phyloP scores from a whole-genome alignment of 106 monocot genomes.

The Apostasia shenzhenica region DNA sequence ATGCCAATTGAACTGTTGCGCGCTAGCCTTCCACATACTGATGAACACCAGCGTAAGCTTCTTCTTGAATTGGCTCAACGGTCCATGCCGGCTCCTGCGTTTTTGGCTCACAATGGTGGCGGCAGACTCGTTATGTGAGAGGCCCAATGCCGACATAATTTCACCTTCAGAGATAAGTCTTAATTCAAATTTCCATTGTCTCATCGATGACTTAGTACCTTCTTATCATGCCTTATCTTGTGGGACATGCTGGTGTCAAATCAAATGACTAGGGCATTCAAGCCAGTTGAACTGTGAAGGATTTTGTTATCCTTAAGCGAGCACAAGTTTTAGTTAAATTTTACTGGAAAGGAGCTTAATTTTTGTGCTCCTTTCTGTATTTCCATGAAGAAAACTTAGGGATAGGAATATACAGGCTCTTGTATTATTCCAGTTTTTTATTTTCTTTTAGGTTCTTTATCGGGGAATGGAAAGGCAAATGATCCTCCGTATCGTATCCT shows the following conservation, averaged over 20 bases:
- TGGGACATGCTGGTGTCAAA: neutral
- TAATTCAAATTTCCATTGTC: neutral
- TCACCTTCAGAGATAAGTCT: neutral
- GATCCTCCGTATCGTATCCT: too few relatives aligned
- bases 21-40: slow-evolving; percentile 50
- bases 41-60: slow-evolving; percentile 34
- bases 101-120: slow-evolving; percentile 4
- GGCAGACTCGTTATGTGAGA: slow-evolving; percentile 10
- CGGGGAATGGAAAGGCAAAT: neutral
- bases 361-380: slow-evolving; percentile 10
- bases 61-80: slow-evolving; percentile 45
- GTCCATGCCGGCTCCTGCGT: slow-evolving; percentile 30
- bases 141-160: slow-evolving; percentile 18
- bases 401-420: slow-evolving; percentile 3
- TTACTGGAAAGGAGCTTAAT: slow-evolving; percentile 4
- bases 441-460: neutral
- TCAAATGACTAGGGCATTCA: neutral
- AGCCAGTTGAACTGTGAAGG: neutral
- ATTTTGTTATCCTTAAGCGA: neutral
- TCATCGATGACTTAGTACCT: neutral
- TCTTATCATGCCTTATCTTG: too few relatives aligned
- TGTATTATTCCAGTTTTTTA: neutral
- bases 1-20: slow-evolving; percentile 48
- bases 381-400: neutral
- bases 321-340: neutral